phyloP scores from a whole-genome alignment of 139 green algal species.

The Tetraselmis chui region DNA sequence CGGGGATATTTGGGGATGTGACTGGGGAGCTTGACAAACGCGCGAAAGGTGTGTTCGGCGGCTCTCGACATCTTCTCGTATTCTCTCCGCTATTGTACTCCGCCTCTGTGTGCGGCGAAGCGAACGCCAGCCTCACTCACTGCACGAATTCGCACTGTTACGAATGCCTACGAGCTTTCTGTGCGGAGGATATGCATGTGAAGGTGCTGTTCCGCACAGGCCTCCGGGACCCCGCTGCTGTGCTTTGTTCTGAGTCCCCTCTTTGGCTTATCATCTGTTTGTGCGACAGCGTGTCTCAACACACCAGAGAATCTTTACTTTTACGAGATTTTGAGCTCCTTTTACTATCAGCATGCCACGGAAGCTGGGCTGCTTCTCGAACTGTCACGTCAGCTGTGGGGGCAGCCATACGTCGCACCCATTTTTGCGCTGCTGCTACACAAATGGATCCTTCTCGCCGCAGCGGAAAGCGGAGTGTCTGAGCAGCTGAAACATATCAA shows the following conservation, averaged over 20 bases:
- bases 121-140: too few relatives aligned
- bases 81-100: too few relatives aligned
- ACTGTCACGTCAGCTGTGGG: neutral
- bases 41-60: neutral
- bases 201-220: too few relatives aligned
- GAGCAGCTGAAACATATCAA: neutral
- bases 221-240: too few relatives aligned
- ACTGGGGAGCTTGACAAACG: neutral
- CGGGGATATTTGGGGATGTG: neutral
- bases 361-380: neutral
- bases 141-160: too few relatives aligned
- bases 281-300: neutral
- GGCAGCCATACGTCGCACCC: neutral
- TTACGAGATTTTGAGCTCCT: neutral
- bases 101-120: too few relatives aligned
- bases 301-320: neutral
- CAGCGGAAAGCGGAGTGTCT: neutral
- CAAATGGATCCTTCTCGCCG: neutral
- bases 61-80: too few relatives aligned
- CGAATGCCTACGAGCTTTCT: too few relatives aligned
- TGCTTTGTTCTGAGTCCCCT: too few relatives aligned
- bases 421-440: neutral
- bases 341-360: neutral
- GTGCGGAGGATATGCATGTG: too few relatives aligned
- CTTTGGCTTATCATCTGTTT: too few relatives aligned